Percentiles rank a stretch among this genome's conserved stretches.
Conservation (phyloP, 306 rosid species). For the Pueraria montana region DNA sequence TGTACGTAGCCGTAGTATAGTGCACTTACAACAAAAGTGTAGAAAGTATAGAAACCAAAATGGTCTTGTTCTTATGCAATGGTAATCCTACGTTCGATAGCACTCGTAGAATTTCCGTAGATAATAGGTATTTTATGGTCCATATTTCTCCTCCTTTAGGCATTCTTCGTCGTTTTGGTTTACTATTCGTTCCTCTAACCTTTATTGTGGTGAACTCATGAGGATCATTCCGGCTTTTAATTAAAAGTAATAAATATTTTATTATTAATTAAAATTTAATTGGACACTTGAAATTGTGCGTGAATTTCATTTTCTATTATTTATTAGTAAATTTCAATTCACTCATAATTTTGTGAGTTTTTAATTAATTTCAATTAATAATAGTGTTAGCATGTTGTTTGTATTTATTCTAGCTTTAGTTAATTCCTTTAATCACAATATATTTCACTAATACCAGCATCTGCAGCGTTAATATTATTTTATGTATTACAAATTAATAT, state of each 20-base stretch:
- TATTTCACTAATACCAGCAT: neutral
- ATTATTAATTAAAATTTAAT: too few relatives aligned
- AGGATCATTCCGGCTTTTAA: neutral
- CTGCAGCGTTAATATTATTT: neutral
- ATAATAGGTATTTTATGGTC: too few relatives aligned
- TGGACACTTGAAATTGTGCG: too few relatives aligned
- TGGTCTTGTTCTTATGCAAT: neutral
- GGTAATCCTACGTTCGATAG: too few relatives aligned
- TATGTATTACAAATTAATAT: neutral
- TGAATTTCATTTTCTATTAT: too few relatives aligned
- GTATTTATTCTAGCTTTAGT: neutral
- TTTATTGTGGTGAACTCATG: neutral
- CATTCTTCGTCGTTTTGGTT: too few relatives aligned
- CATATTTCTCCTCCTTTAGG: too few relatives aligned
- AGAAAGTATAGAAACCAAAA: neutral
- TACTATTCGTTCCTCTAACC: neutral
- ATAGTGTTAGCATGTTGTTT: neutral
- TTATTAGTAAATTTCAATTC: too few relatives aligned
- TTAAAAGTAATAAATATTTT: too few relatives aligned
- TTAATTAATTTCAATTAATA: too few relatives aligned
- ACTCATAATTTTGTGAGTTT: neutral
- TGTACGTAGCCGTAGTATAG: neutral
- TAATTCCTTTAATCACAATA: neutral
- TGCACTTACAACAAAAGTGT: slow-evolving; percentile 27
- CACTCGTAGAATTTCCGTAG: too few relatives aligned